A percentile compares a stretch with the other conserved stretches of the same genome.
These are phyloP conservation scores for Podila horticola DNA, from an alignment of 192 early-diverging fungal species.

Conservation along the genomic window DNA sequence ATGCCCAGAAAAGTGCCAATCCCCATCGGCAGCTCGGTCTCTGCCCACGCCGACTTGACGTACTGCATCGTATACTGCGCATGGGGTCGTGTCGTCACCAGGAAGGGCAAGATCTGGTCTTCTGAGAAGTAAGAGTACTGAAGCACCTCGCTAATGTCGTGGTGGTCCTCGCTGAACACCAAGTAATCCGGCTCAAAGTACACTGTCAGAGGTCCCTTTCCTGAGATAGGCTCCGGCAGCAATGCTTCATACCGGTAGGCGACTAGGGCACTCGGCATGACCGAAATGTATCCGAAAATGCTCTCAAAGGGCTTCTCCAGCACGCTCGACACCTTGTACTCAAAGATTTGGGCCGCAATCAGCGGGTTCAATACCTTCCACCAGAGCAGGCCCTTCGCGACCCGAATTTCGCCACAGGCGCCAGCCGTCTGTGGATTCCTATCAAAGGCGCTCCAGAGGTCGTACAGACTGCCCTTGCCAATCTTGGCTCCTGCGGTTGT, in stretches of 20 bases:
- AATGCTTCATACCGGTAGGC: slow-evolving; percentile 44
- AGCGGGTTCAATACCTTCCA: slow-evolving; percentile 48
- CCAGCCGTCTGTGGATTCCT: slow-evolving; percentile 38
- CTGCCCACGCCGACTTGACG: slow-evolving; percentile 46
- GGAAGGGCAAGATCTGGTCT: slow-evolving; percentile 47
- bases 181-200: slow-evolving; percentile 51
- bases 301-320: slow-evolving; percentile 51
- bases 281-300: slow-evolving; percentile 50
- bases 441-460: slow-evolving; percentile 48
- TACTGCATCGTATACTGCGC: slow-evolving; percentile 45
- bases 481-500: slow-evolving; percentile 48
- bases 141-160: slow-evolving; percentile 35
- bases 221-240: slow-evolving; percentile 42
- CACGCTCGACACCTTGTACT: slow-evolving; percentile 48
- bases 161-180: slow-evolving; percentile 44
- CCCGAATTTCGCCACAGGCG: slow-evolving; percentile 46
- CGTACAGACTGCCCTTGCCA: slow-evolving; percentile 40
- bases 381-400: slow-evolving; percentile 49
- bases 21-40: slow-evolving; percentile 37
- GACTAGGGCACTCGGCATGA: slow-evolving; percentile 47
- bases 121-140: slow-evolving; percentile 50
- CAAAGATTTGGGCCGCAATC: slow-evolving; percentile 47
- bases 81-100: slow-evolving; percentile 27
- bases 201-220: slow-evolving; percentile 38
- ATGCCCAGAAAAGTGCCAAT: slow-evolving; percentile 46